Evolutionary conservation across 2,329 filamentous ascomycete genomes (phyloP).

Genomic region (Xylariaceae sp.): DNA sequence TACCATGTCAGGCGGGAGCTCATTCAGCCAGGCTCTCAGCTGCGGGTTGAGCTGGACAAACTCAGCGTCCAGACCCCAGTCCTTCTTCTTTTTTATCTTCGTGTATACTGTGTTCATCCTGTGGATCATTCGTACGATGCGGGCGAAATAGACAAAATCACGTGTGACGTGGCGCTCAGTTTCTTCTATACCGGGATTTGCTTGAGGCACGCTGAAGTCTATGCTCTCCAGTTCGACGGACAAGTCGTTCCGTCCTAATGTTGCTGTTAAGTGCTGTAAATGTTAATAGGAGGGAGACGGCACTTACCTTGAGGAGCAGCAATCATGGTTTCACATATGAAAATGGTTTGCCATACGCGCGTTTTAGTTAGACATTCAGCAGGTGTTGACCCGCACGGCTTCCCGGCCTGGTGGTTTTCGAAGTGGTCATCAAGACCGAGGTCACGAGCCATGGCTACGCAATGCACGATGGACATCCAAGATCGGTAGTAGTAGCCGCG

Average conservation of each 20-base stretch:
- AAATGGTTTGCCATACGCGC: constrained; percentile 84
- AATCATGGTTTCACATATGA: constrained; percentile 86
- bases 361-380: constrained; percentile 81
- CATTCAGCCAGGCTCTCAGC: constrained; percentile 71
- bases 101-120: constrained; percentile 72
- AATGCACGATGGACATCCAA: constrained; percentile 92
- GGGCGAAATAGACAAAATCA: constrained; percentile 78
- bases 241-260: constrained; percentile 71
- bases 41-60: constrained; percentile 75
- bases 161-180: constrained; percentile 74
- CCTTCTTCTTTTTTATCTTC: constrained; percentile 66
- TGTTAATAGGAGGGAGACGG: background rate
- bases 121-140: constrained; percentile 73
- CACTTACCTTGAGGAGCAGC: constrained; percentile 80
- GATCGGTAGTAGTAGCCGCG: constrained; percentile 95
- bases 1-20: constrained; percentile 73
- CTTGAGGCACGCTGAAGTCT: constrained; percentile 65
- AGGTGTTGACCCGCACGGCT: constrained; percentile 62
- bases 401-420: constrained; percentile 69
- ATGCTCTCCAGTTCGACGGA: constrained; percentile 71
- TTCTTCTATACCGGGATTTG: constrained; percentile 64
- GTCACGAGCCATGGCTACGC: constrained; percentile 90
- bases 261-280: constrained; percentile 3
- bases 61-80: constrained; percentile 83
- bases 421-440: constrained; percentile 84